A percentile compares a stretch with the other conserved stretches of the same genome.
Evolutionary conservation across 1,284 basidiomycete genomes (phyloP).

Genomic region (Cystobasidium sp.): DNA sequence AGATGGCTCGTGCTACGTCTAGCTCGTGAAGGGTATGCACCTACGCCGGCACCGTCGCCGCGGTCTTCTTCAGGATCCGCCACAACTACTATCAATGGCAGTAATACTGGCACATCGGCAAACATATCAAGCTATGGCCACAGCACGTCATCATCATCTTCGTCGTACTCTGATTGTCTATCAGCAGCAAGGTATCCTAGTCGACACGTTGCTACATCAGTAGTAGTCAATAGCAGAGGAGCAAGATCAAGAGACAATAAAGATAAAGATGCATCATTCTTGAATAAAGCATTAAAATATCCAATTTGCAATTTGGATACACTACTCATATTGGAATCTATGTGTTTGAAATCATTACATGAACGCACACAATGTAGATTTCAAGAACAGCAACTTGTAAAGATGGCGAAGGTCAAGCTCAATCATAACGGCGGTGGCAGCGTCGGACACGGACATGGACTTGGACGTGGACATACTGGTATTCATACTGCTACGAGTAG

Average conservation of each 20-base stretch:
- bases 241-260: not conserved
- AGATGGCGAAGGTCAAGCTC: not conserved
- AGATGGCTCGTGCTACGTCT: constrained; percentile 15
- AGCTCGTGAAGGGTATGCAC: constrained; percentile 16
- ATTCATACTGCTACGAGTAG: not conserved
- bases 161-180: no score
- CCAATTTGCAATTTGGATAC: constrained; percentile 32
- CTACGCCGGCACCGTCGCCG: not conserved
- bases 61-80: not conserved
- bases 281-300: constrained; percentile 13
- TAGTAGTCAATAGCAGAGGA: not conserved
- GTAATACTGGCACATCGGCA: not conserved
- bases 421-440: no score
- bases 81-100: not conserved
- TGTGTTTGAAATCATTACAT: constrained; percentile 1
- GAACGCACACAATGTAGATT: not conserved
- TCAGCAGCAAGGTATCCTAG: no score
- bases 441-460: no score
- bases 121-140: no score
- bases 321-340: constrained; percentile 13
- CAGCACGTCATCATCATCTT: no score
- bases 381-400: not conserved
- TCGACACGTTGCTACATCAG: not conserved
- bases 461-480: no score
- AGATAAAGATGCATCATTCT: constrained; percentile 13